Conservation (phyloP, 2,329 filamentous ascomycete species). For the Botrytis sinoallii region DNA sequence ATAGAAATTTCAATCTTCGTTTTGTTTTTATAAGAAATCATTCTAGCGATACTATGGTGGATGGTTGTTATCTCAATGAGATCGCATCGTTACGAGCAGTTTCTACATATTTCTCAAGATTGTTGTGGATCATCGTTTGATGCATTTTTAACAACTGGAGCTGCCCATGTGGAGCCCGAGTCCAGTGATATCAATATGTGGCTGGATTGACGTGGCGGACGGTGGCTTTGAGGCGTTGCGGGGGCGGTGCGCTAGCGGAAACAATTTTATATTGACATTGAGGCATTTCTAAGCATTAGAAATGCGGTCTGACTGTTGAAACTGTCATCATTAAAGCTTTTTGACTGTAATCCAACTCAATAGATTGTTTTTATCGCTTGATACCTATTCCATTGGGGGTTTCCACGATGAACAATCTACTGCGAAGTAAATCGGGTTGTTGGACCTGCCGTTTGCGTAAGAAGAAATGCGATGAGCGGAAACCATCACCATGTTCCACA, state of each 20-base stretch:
- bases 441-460: conserved; percentile 53
- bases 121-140: background rate
- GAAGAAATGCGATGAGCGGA: conserved; percentile 57
- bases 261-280: background rate
- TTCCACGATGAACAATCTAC: conserved; percentile 3
- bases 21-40: background rate
- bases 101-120: background rate
- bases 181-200: background rate
- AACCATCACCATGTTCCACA: conserved; percentile 48
- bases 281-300: background rate
- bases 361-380: too few species aligned
- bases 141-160: background rate
- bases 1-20: background rate
- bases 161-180: too few species aligned
- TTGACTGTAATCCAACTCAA: background rate
- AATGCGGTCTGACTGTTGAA: background rate
- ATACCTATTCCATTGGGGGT: background rate
- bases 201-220: background rate
- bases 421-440: conserved; percentile 21
- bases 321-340: background rate
- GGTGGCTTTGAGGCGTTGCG: background rate
- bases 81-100: background rate
- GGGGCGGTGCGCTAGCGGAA: conserved; percentile 7
- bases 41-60: background rate
- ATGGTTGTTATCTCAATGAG: background rate